These are phyloP conservation scores for Solanum piurae DNA, from an alignment of 257 asterid genomes.

Conservation along the genomic window DNA sequence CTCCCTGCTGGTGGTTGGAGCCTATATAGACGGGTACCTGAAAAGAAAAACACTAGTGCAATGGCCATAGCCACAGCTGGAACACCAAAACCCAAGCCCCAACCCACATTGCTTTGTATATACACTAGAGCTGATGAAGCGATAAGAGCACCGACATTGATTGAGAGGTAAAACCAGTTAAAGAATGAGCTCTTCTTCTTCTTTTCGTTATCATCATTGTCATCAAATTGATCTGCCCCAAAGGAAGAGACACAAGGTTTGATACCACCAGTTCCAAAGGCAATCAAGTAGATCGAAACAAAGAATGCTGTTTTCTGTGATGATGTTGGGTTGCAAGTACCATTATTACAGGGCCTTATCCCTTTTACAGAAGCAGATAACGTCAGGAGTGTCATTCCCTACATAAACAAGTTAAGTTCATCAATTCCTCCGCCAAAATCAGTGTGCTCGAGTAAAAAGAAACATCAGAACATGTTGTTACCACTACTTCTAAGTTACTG, in stretches of 20 bases:
- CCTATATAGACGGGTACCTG: slow-evolving; percentile 53
- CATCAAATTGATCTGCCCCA: slow-evolving; percentile 92
- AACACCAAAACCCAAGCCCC: slow-evolving; percentile 88
- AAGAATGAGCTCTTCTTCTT: slow-evolving; percentile 73
- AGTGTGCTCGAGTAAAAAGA: not conserved
- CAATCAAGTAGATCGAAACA: slow-evolving; percentile 57
- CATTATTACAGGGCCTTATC: slow-evolving; percentile 44
- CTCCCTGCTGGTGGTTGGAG: slow-evolving; percentile 83
- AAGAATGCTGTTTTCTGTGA: slow-evolving; percentile 36
- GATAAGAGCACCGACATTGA: slow-evolving; percentile 74
- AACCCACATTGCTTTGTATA: slow-evolving; percentile 83
- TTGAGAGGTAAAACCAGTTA: slow-evolving; percentile 79
- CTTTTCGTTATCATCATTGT: slow-evolving; percentile 52
- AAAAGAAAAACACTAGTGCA: slow-evolving; percentile 52
- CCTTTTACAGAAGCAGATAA: slow-evolving; percentile 53
- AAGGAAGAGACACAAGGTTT: slow-evolving; percentile 91
- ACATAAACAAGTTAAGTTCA: not conserved
- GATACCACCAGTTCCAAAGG: slow-evolving; percentile 91
- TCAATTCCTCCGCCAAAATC: not conserved
- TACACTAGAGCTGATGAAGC: slow-evolving; percentile 79
- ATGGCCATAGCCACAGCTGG: slow-evolving; percentile 82
- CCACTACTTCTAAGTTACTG: not conserved
- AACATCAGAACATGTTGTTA: not conserved
- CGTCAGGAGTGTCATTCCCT: slow-evolving; percentile 87
- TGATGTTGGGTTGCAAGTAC: slow-evolving; percentile 38